Evolutionary conservation across 2,329 filamentous ascomycete genomes (phyloP), one percentile per base, ranked within the genome.

Genomic region (Ophiostoma australiae): DNA sequence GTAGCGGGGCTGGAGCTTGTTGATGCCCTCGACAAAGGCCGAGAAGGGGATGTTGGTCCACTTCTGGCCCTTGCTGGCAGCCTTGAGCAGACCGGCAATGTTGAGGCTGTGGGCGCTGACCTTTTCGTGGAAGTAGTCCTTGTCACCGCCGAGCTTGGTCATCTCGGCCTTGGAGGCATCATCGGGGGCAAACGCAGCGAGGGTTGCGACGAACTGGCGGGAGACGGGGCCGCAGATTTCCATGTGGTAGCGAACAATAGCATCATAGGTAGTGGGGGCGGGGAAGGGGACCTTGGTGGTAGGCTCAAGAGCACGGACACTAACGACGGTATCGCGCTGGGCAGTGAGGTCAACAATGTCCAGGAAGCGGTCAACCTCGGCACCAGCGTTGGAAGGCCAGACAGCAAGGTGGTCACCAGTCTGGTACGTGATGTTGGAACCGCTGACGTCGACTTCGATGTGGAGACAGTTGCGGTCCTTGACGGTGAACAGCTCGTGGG

Each of bases 281-380:
- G 96, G 96, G 84, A 99, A 98, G 8, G 95, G 95, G 66, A 99
- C 93, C 83, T 97, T 98, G 75, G 95, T 93, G 10, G 95, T 98
- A 63, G 94, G 89, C 81, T 99, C 96, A 58, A 97, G 87, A 72
- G 92, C 90, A 83, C 96, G 97, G 80, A 99, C 89, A 74, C 87
- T 89, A 80, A 99, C 89, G 71, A 98, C 94, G 0, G 85, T 85
- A 80, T 97, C 83, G 73, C 90, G 89, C 84, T 97, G 97, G 35
- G 89, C 85, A 68, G 84, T 82, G 58, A 97, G 86, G 73, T 88
- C 93, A 74, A 96, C 86, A 70, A 95, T 86, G 76, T 89, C 85
- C 74, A 99, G 83, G 82, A 99, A 93, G 70, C 93, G 89, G 77
- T 98, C 93, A 66, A 97, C 94, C 80, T 98, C 94, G 74, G 88